Evolutionary conservation across 345 rosid genomes (phyloP).

Genomic region (Durio zibethinus): DNA sequence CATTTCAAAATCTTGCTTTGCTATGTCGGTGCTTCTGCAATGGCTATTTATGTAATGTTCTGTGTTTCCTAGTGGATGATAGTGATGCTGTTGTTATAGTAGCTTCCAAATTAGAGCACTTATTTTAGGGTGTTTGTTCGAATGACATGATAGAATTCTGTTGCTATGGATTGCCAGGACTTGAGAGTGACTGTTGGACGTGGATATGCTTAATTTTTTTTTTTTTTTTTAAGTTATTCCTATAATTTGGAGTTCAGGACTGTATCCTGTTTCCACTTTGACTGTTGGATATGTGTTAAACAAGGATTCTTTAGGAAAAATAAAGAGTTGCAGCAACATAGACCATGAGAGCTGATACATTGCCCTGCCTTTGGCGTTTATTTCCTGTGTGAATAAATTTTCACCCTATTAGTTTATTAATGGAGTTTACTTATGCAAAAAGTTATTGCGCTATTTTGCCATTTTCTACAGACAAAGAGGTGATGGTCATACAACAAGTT

Average conservation of each 20-base stretch:
- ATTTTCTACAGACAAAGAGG: constrained; percentile 65
- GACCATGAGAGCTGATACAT: neutral
- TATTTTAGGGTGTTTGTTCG: neutral
- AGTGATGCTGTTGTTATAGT: neutral
- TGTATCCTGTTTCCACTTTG: neutral
- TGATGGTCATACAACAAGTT: constrained; percentile 36
- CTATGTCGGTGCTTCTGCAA: neutral
- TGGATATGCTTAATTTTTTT: neutral
- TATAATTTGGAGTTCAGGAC: neutral
- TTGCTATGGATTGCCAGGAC: neutral
- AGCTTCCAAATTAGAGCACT: neutral
- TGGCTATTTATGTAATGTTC: neutral
- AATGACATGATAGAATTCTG: neutral
- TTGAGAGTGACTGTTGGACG: neutral
- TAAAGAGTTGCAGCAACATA: neutral
- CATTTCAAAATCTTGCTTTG: neutral
- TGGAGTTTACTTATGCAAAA: constrained; percentile 8
- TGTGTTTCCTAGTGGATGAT: neutral
- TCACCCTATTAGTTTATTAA: neutral
- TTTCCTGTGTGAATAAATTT: neutral
- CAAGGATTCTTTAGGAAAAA: neutral
- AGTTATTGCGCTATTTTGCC: constrained; percentile 11
- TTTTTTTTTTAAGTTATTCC: neutral
- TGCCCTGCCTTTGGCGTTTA: neutral
- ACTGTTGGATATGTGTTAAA: neutral